These are phyloP conservation scores for Trichosporon sp. DNA, from an alignment of 1,284 basidiomycete genomes.

Conservation along the genomic window DNA sequence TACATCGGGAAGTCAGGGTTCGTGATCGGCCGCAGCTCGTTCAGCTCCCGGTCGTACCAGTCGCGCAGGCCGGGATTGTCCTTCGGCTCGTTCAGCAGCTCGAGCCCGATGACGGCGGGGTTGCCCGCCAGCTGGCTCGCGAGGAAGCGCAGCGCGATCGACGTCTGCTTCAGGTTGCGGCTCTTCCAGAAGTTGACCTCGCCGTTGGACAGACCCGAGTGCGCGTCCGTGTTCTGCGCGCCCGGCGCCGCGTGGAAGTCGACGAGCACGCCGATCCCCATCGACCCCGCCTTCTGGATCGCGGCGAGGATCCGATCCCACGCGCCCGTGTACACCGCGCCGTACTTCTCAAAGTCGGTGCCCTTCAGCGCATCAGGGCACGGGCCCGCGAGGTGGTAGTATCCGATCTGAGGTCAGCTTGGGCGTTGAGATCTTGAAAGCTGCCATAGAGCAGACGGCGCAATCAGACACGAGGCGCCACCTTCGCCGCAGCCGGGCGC, in stretches of 20 bases:
- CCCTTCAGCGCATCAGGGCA: constrained; percentile 62
- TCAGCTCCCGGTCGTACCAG: constrained; percentile 65
- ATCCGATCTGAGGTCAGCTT: constrained; percentile 58
- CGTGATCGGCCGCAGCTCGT: constrained; percentile 55
- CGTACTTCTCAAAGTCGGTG: constrained; percentile 66
- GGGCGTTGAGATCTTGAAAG: too few species aligned
- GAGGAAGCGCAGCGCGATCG: constrained; percentile 54
- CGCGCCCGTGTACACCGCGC: constrained; percentile 63
- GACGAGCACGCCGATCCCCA: constrained; percentile 73
- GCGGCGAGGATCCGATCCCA: constrained; percentile 67
- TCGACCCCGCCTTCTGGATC: constrained; percentile 59
- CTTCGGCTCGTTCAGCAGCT: constrained; percentile 79
- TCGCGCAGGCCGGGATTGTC: constrained; percentile 55
- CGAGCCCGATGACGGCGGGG: constrained; percentile 70
- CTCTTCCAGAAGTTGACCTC: constrained; percentile 46
- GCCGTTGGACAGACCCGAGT: constrained; percentile 45
- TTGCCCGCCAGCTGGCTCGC: constrained; percentile 50
- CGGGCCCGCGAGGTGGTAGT: constrained; percentile 65
- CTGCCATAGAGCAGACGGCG: background rate
- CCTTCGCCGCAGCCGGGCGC: background rate
- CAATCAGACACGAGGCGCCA: too few species aligned
- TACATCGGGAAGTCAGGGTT: constrained; percentile 63
- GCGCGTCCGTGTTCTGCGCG: constrained; percentile 51
- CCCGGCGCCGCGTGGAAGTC: constrained; percentile 54
- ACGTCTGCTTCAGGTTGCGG: constrained; percentile 58